Conservation (phyloP, 1,284 basidiomycete species). For the Ganoderma resinaceum region DNA sequence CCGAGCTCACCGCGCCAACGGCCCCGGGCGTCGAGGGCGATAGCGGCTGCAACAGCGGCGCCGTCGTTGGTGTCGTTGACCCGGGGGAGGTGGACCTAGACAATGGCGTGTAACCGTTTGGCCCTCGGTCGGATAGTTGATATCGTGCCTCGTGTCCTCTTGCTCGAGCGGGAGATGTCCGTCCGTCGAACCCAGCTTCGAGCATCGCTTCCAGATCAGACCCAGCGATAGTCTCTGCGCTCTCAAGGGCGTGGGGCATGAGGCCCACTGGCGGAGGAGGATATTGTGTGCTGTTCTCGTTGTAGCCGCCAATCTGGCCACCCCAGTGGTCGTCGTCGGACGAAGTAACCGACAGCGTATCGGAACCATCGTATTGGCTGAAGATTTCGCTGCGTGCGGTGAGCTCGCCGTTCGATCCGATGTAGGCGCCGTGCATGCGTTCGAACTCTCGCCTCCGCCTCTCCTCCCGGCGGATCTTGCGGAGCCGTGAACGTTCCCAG, state of each 20-base stretch:
- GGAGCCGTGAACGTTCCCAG: constrained; percentile 97
- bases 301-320: constrained; percentile 85
- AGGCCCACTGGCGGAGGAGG: constrained; percentile 86
- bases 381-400: constrained; percentile 58
- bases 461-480: constrained; percentile 92
- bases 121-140: constrained; percentile 62
- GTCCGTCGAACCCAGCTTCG: constrained; percentile 86
- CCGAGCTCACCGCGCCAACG: constrained; percentile 43
- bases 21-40: constrained; percentile 42
- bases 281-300: constrained; percentile 81
- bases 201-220: constrained; percentile 90
- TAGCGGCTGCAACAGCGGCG: constrained; percentile 52
- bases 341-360: constrained; percentile 80
- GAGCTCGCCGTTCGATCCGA: constrained; percentile 67
- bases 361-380: constrained; percentile 76
- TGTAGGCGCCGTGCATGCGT: constrained; percentile 72
- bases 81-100: constrained; percentile 57
- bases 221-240: constrained; percentile 71
- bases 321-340: constrained; percentile 97
- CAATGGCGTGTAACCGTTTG: constrained; percentile 60
- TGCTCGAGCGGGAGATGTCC: constrained; percentile 45
- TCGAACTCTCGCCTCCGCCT: constrained; percentile 84
- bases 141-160: constrained; percentile 54
- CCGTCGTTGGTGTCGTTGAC: constrained; percentile 25
- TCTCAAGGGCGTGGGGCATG: constrained; percentile 52